Percentiles rank a stretch among this genome's conserved stretches.
phyloP scores from a whole-genome alignment of 2,329 filamentous ascomycete species.

The Fusarium subtropicale region DNA sequence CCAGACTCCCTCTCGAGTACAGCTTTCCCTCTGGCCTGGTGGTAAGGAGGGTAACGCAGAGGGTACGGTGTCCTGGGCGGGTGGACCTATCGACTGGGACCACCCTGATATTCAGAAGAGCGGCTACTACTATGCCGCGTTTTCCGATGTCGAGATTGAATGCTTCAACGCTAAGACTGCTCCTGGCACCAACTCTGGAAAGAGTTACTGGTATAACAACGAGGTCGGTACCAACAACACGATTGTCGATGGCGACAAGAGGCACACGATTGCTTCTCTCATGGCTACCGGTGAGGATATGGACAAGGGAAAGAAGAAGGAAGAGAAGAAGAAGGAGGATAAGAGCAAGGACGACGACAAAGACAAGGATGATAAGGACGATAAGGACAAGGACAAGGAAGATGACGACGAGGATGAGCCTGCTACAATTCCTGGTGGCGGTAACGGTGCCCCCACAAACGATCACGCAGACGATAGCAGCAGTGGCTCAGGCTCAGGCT shows the following conservation, averaged over 20 bases:
- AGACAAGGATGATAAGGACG: constrained; percentile 32
- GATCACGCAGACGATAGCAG: constrained; percentile 34
- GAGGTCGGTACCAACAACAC: constrained; percentile 77
- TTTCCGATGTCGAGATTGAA: constrained; percentile 81
- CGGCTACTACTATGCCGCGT: constrained; percentile 89
- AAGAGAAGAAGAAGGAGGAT: constrained; percentile 41
- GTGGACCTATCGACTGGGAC: constrained; percentile 85
- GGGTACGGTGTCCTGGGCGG: constrained; percentile 92
- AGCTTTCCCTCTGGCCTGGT: constrained; percentile 96
- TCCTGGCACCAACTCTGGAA: constrained; percentile 76
- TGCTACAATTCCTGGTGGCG: constrained; percentile 41
- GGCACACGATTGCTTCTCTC: constrained; percentile 82
- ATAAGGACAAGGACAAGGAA: constrained; percentile 28
- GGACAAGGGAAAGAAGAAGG: constrained; percentile 57
- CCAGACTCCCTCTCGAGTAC: constrained; percentile 89
- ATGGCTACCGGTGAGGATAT: constrained; percentile 84
- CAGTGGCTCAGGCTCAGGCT: constrained; percentile 22
- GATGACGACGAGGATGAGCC: constrained; percentile 34
- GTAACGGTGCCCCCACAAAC: constrained; percentile 34
- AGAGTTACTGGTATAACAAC: constrained; percentile 81
- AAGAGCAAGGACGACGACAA: constrained; percentile 27
- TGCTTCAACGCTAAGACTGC: constrained; percentile 77
- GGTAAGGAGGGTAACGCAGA: constrained; percentile 81
- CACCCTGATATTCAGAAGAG: constrained; percentile 80
- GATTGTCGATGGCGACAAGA: constrained; percentile 78